phyloP scores from a whole-genome alignment of 768 basidiomycete species.

The Kwoniella heveanensis region DNA sequence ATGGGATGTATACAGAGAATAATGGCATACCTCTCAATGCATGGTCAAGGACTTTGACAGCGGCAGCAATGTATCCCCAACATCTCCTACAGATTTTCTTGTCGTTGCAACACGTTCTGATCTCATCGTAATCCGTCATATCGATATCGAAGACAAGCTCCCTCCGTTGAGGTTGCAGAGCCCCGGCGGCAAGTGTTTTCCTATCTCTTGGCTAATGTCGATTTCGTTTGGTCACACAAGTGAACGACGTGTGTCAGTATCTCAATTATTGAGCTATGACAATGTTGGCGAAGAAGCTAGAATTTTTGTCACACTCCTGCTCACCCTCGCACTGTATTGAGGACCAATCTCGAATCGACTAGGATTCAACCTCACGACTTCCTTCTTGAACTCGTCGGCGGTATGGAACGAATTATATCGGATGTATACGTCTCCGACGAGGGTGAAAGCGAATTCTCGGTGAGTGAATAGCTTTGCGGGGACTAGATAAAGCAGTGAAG shows the following conservation, averaged over 20 bases:
- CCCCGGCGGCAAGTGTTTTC: slow-evolving; percentile 72
- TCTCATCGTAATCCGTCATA: slow-evolving; percentile 97
- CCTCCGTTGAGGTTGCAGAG: slow-evolving; percentile 73
- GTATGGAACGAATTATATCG: slow-evolving; percentile 89
- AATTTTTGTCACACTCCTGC: no score
- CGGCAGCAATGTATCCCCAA: slow-evolving; percentile 92
- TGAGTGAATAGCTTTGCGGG: slow-evolving; percentile 81
- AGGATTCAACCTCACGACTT: slow-evolving; percentile 80
- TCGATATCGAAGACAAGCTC: slow-evolving; percentile 99
- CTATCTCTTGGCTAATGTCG: slow-evolving; percentile 78
- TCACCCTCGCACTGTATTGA: slow-evolving; percentile 79
- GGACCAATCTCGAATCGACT: slow-evolving; percentile 97
- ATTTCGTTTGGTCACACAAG: no score
- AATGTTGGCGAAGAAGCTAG: slow-evolving; percentile 35
- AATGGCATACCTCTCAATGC: slow-evolving; percentile 64
- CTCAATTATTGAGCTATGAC: neutral
- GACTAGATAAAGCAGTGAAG: slow-evolving; percentile 33
- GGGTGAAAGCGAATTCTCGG: slow-evolving; percentile 93
- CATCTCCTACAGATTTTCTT: slow-evolving; percentile 88
- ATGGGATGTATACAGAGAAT: no score
- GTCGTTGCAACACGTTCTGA: slow-evolving; percentile 91
- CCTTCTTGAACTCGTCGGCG: slow-evolving; percentile 86
- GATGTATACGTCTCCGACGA: slow-evolving; percentile 85
- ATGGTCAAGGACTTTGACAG: slow-evolving; percentile 80
- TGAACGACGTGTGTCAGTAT: no score